Conservation (phyloP, 83 land plant genomes). For the Picea engelmannii region DNA sequence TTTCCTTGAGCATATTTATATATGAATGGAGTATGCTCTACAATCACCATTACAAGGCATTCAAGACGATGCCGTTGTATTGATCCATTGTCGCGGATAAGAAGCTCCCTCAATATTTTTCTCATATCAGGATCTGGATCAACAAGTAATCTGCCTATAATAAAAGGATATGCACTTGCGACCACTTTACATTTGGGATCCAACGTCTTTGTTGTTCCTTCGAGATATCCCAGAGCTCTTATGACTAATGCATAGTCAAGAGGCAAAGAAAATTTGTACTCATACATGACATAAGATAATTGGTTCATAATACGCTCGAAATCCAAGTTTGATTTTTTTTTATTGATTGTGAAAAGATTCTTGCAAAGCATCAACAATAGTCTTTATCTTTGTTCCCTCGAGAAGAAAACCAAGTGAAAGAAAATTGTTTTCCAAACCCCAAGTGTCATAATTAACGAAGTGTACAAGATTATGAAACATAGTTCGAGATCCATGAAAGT, state of each 20-base stretch:
- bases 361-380: slow-evolving; percentile 68
- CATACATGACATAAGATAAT: slow-evolving; percentile 88
- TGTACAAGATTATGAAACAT: slow-evolving; percentile 57
- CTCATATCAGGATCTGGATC: slow-evolving; percentile 96
- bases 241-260: slow-evolving; percentile 95
- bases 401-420: slow-evolving; percentile 94
- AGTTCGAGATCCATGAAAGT: too few species aligned
- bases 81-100: too few species aligned
- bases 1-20: slow-evolving; percentile 23
- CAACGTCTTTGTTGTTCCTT: slow-evolving; percentile 93
- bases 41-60: slow-evolving; percentile 34
- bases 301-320: slow-evolving; percentile 96
- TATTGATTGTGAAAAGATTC: slow-evolving; percentile 78
- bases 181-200: slow-evolving; percentile 95
- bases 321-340: slow-evolving; percentile 58
- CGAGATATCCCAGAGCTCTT: slow-evolving; percentile 91
- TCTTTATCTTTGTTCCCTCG: slow-evolving; percentile 65
- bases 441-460: slow-evolving; percentile 91
- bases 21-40: neutral
- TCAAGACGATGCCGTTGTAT: too few species aligned
- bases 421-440: slow-evolving; percentile 93
- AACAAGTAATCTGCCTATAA: slow-evolving; percentile 88
- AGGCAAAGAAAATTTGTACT: slow-evolving; percentile 86
- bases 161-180: slow-evolving; percentile 95
- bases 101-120: slow-evolving; percentile 69